Conservation (phyloP, 108 stramenopile species). For the Fistulifera solaris region DNA sequence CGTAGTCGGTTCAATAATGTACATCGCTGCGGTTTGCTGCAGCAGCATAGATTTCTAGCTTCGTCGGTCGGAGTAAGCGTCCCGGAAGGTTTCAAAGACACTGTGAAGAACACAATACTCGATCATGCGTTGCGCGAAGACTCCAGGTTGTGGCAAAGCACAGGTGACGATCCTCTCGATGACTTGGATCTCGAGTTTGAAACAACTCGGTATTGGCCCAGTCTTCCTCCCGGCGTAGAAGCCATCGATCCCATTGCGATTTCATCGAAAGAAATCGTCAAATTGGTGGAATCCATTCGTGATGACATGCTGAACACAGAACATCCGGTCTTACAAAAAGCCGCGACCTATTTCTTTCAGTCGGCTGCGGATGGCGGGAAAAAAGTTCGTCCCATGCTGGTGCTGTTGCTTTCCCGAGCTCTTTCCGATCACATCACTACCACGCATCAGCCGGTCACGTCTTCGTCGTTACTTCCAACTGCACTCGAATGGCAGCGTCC, state of each 20-base stretch:
- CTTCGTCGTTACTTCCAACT: constrained; percentile 27
- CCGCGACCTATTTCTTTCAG: constrained; percentile 75
- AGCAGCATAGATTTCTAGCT: too few species aligned
- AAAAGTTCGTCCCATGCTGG: constrained; percentile 82
- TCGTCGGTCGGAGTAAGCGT: too few species aligned
- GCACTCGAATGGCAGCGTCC: constrained; percentile 32
- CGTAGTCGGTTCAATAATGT: too few species aligned
- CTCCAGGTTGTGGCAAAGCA: constrained; percentile 45
- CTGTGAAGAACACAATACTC: constrained; percentile 59
- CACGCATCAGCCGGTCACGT: neutral
- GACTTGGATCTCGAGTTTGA: constrained; percentile 48
- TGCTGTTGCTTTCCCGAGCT: constrained; percentile 75
- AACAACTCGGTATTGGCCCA: constrained; percentile 36
- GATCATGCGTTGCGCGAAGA: constrained; percentile 59
- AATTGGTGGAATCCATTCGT: constrained; percentile 62
- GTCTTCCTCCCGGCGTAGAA: constrained; percentile 37
- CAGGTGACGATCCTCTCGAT: constrained; percentile 52
- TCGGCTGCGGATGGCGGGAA: constrained; percentile 61
- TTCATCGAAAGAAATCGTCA: constrained; percentile 50
- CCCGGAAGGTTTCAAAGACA: too few species aligned
- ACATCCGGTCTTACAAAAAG: constrained; percentile 76
- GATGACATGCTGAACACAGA: constrained; percentile 72
- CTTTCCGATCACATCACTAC: constrained; percentile 21
- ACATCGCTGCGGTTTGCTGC: too few species aligned
- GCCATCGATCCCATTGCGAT: constrained; percentile 58